Evolutionary conservation across 305 asterid species (phyloP), one percentile per base, ranked within the genome.

Genomic region (Coffea humblotiana): DNA sequence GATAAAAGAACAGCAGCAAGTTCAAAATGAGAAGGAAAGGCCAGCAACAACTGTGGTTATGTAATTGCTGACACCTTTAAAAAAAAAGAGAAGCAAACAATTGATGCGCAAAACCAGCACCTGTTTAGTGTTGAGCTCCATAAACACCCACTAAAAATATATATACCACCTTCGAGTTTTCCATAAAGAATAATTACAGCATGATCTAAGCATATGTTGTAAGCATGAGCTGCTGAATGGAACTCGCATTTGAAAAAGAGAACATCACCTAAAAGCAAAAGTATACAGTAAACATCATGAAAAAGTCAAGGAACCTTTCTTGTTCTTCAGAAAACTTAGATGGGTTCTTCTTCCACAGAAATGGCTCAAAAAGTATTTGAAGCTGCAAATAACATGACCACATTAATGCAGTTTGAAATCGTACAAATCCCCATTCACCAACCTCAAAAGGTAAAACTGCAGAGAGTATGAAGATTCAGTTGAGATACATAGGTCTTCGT

Each of bases 281-380:
- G 60, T 61, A 77, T 64, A 21, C 11, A 63, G 27, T 27, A 63
- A 69, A 77, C 21, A 66, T 48, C 13, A 48, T 11, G 19, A 54
- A 58, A 70, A 49, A 37, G 27, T 23, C 14, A 29, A 37, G 54
- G 21, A 85, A 95, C 99, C 99, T 93, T 87, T 95, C 97, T 68
- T 89, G 85, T 35, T 79, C 54, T 77, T 83, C 88, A 75, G 88
- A 61, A 72, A 67, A 83, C 87, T 82, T 86, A 21, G 86, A 60
- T 32, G 83, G 78, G 66, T 77, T 82, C 49, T 85, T 91, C 91
- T 92, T 92, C 99, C 99, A 95, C 66, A 88, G 80, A 82, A 93
- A 80, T 61, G 98, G 98, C 88, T 93, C 99, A 83, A 92, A 75
- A 80, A 95, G 88, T 70, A 95, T 67, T 76, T 92, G 97, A 85